These are phyloP conservation scores for Sophora flavescens DNA, from an alignment of 306 rosid genomes.

Conservation along the genomic window DNA sequence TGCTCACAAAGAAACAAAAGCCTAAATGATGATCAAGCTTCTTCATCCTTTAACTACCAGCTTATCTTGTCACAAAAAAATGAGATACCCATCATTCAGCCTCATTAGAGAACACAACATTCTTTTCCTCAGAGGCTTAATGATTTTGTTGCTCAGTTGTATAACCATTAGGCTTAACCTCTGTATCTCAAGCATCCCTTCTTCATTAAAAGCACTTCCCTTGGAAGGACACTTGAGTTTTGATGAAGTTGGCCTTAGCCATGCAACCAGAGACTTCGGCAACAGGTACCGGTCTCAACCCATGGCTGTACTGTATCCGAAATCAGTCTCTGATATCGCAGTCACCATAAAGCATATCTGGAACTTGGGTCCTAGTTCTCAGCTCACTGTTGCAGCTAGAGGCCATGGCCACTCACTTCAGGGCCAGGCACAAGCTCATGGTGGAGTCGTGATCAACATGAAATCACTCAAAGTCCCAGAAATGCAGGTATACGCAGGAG, in stretches of 20 bases:
- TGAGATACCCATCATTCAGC: conserved; percentile 56
- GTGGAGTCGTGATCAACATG: conserved; percentile 89
- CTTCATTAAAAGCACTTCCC: conserved; percentile 65
- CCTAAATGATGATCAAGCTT: conserved; percentile 48
- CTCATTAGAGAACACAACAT: conserved; percentile 53
- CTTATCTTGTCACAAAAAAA: conserved; percentile 48
- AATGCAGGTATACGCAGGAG: conserved; percentile 66
- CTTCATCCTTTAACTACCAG: conserved; percentile 57
- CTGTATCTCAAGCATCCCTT: conserved; percentile 59
- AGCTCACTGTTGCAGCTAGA: conserved; percentile 87
- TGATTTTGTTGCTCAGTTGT: conserved; percentile 66
- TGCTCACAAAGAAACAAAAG: conserved; percentile 39
- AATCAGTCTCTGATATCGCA: conserved; percentile 81
- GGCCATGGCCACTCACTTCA: conserved; percentile 98
- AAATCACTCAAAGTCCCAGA: conserved; percentile 64
- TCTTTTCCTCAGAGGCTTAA: conserved; percentile 56
- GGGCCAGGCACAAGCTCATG: conserved; percentile 87
- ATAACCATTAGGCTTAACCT: conserved; percentile 58
- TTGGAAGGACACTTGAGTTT: conserved; percentile 73
- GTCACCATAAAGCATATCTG: conserved; percentile 70
- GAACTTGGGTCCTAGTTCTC: conserved; percentile 78
- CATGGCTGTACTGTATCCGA: conserved; percentile 76
- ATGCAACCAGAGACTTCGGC: conserved; percentile 87
- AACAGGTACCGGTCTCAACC: conserved; percentile 77
- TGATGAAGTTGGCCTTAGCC: conserved; percentile 64